Percentiles rank a stretch among this genome's conserved stretches.
Evolutionary conservation across 108 stramenopile genomes (phyloP).

Genomic region (Cyclostephanos tholiformis): DNA sequence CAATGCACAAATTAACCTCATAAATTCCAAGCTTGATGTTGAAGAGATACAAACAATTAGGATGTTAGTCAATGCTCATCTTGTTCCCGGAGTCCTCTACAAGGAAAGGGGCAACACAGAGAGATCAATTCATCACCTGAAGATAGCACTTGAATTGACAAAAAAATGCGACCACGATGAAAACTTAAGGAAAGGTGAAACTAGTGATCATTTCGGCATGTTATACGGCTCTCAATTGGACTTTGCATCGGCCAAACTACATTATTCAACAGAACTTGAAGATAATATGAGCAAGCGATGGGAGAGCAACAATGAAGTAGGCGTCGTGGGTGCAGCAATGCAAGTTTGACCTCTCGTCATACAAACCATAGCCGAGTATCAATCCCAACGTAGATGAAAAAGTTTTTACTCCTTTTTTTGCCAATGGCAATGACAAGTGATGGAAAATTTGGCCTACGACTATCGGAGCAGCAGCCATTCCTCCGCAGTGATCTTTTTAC

Average conservation of each 20-base stretch:
- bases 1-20: slow-evolving; percentile 38
- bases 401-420: no score
- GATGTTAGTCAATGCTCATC: slow-evolving; percentile 34
- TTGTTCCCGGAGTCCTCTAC: slow-evolving; percentile 30
- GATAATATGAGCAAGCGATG: no score
- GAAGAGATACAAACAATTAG: slow-evolving; percentile 15
- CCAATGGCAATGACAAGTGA: no score
- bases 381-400: no score
- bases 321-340: no score
- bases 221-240: slow-evolving; percentile 41
- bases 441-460: no score
- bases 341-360: no score
- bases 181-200: slow-evolving; percentile 20
- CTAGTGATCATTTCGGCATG: slow-evolving; percentile 42
- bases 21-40: slow-evolving; percentile 30
- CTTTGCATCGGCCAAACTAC: slow-evolving; percentile 26
- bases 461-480: no score
- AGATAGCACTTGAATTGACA: slow-evolving; percentile 30
- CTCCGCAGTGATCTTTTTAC: no score
- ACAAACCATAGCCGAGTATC: no score
- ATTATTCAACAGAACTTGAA: slow-evolving; percentile 44
- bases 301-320: no score
- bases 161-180: slow-evolving; percentile 19
- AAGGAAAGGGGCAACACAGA: slow-evolving; percentile 29
- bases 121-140: slow-evolving; percentile 33